Evolutionary conservation across 208 protist genomes (phyloP).

Genomic region (Leishmania tropica): DNA sequence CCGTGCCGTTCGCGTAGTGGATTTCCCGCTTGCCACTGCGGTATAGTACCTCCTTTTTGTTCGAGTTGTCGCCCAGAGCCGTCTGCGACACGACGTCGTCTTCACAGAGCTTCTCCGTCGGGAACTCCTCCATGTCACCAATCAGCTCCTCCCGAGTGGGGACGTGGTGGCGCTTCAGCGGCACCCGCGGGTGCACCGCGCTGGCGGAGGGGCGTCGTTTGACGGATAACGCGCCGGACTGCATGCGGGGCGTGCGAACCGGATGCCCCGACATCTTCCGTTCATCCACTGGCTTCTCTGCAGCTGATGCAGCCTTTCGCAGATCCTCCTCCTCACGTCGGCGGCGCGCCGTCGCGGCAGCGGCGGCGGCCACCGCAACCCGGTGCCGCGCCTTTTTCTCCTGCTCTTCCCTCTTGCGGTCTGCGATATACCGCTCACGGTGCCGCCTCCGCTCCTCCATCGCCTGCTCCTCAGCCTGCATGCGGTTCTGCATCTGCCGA

Average conservation of each 20-base stretch:
- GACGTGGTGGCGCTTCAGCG: constrained; percentile 40
- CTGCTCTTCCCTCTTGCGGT: constrained; percentile 20
- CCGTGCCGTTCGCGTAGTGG: constrained; percentile 92
- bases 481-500: constrained; percentile 47
- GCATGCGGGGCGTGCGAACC: constrained; percentile 54
- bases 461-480: constrained; percentile 43
- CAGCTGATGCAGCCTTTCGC: constrained; percentile 14
- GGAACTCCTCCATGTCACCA: constrained; percentile 58
- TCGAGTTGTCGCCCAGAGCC: constrained; percentile 77
- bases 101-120: constrained; percentile 55
- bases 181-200: constrained; percentile 21
- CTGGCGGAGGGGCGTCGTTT: constrained; percentile 13
- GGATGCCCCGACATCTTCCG: constrained; percentile 54
- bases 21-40: constrained; percentile 91
- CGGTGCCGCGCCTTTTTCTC: constrained; percentile 13
- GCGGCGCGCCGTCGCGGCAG: constrained; percentile 4
- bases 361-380: constrained; percentile 6
- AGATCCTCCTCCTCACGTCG: constrained; percentile 33
- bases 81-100: constrained; percentile 81
- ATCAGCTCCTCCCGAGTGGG: constrained; percentile 71
- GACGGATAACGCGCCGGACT: constrained; percentile 1
- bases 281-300: constrained; percentile 30
- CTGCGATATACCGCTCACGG: constrained; percentile 29
- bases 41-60: constrained; percentile 90
- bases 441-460: constrained; percentile 39